Evolutionary conservation across 495 filamentous ascomycete species (phyloP), one percentile per base, ranked within the genome.

Genomic region (Penicillium maclennaniae): DNA sequence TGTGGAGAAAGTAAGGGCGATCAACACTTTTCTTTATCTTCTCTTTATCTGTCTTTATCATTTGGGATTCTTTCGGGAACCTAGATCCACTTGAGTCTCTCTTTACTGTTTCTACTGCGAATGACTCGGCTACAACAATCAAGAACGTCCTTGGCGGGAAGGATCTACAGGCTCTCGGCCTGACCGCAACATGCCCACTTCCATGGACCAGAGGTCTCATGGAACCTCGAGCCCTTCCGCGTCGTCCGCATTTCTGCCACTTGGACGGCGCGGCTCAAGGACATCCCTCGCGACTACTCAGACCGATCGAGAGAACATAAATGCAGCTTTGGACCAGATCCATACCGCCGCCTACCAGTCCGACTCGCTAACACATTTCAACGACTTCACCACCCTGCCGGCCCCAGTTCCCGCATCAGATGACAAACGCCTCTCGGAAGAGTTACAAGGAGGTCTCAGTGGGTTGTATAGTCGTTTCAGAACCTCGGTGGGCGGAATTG

Each of bases 381-480:
- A 92, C 69, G 91, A 95, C 44, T 89, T 93, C 51, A 77, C 77
- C 0, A 72, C 68, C 41, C 79, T 77, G 9, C 77, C 78, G 6
- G 64, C 62, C 20, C 67, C 81, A 0, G 68, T 72, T 16, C 73
- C 82, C 4, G 69, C 72, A 16, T 68, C 69, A 21, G 89, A 95
- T 55, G 82, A 71, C 41, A 91, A 89, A 62, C 79, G 79, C 8
- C 72, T 87, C 19, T 75, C 86, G 15, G 82, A 83, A 15, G 90
- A 93, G 44, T 66, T 91, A 6, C 89, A 91, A 46, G 86, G 89
- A 61, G 89, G 91, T 1, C 67, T 97, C 28, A 95, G 87, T 63
- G 91, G 91, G 2, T 64, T 97, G 15, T 96, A 95, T 66, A 91
- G 77, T 72, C 83, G 89, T 16, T 77, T 96, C 62, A 83, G 83